Evolutionary conservation across 1,284 basidiomycete species (phyloP), one percentile per base, ranked within the genome.

Genomic region (Microbotryum violaceum): DNA sequence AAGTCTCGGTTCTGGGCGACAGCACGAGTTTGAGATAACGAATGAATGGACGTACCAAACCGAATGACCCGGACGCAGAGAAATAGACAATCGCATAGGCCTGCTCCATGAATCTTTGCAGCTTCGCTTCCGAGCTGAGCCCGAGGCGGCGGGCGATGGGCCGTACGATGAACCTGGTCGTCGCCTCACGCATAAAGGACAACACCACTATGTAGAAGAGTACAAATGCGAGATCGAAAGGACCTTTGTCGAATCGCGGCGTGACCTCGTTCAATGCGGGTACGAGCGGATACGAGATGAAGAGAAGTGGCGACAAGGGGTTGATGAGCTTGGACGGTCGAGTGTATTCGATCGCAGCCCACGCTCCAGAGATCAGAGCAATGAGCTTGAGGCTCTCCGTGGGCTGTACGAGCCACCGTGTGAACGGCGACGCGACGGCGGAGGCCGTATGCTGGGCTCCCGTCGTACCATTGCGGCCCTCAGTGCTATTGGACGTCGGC

Each of bases 171-270:
- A 84, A 83, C 70, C 89, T 69, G 10, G 86, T 85, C 70, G 91
- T 76, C 42, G 81, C 75, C 76, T 97, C 92, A 44, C 96, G 85
- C 37, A 96, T 73, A 74, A 92, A 90, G 1, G 91, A 94, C 78
- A 89, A 98, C 70, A 97, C 86, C 49, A 98, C 79, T 75, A 97
- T 81, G 75, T 96, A 83, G 76, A 91, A 97, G 4, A 81, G 81
- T 52, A 97, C 74, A 77, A 98, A 98, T 21, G 82, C 74, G 8
- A 96, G 70, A 74, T 98, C 96, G 70, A 82, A 76, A 0, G 51
- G 31, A 21, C 85, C 83, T 76, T 94, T 96, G 48, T 79, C 80
- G 73, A 91, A 96, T 49, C 82, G 82, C 0, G 82, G 79, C 65
- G 84, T 81, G 6, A 79, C 69, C 1, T 83, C 84, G 20, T 51